A percentile compares a stretch with the other conserved stretches of the same genome.
These are phyloP conservation scores for Ziziphus jujuba DNA, from an alignment of 306 rosid genomes.

Conservation along the genomic window DNA sequence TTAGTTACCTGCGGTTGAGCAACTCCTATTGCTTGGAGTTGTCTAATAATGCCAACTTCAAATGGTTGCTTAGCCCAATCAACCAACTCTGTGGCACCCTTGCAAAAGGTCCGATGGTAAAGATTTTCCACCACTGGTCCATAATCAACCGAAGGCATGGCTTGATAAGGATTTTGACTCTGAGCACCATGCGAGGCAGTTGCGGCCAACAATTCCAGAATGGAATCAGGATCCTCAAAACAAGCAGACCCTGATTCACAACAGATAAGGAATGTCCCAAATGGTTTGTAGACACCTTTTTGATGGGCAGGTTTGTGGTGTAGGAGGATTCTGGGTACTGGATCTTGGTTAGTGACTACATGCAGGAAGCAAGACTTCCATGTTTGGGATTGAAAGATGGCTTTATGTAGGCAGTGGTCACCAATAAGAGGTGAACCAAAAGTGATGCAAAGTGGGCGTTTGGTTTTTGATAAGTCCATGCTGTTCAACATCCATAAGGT, in stretches of 20 bases:
- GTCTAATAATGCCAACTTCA: slow-evolving; percentile 33
- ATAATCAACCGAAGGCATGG: slow-evolving; percentile 21
- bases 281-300: slow-evolving; percentile 33
- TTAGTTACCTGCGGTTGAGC: slow-evolving; percentile 28
- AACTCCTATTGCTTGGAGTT: slow-evolving; percentile 43
- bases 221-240: slow-evolving; percentile 42
- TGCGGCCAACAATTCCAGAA: slow-evolving; percentile 28
- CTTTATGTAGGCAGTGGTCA: slow-evolving; percentile 34
- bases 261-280: slow-evolving; percentile 67
- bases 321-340: slow-evolving; percentile 32
- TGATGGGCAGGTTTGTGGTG: not conserved
- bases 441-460: slow-evolving; percentile 67
- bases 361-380: slow-evolving; percentile 76
- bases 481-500: slow-evolving; percentile 48
- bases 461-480: slow-evolving; percentile 25
- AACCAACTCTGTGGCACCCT: not conserved
- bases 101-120: slow-evolving; percentile 16
- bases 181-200: slow-evolving; percentile 6
- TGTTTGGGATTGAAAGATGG: slow-evolving; percentile 40
- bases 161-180: slow-evolving; percentile 17
- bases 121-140: slow-evolving; percentile 36
- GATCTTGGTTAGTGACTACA: slow-evolving; percentile 46
- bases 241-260: slow-evolving; percentile 43
- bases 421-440: slow-evolving; percentile 72
- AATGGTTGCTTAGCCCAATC: slow-evolving; percentile 18